Conservation (phyloP, 2,329 filamentous ascomycete genomes). For the Bipolaris gigantea region DNA sequence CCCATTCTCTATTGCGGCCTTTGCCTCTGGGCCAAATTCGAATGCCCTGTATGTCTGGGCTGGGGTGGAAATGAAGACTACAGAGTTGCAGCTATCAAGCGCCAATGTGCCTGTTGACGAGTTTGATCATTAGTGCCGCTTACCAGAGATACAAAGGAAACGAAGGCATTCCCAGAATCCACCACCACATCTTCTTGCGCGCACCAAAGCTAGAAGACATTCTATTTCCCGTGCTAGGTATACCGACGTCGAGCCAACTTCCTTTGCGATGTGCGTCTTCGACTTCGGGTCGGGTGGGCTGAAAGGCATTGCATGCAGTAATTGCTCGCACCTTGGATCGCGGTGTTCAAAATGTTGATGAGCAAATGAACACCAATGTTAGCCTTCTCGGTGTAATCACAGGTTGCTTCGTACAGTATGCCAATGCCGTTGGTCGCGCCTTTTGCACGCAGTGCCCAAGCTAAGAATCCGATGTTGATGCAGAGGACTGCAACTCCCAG, state of each 20-base stretch:
- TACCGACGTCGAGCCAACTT: constrained; percentile 26
- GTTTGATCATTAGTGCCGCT: neutral
- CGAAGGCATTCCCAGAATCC: constrained; percentile 16
- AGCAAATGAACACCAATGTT: neutral
- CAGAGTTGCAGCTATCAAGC: constrained; percentile 30
- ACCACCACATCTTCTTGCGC: constrained; percentile 14
- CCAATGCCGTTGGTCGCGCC: neutral
- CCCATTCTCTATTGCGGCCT: constrained; percentile 12
- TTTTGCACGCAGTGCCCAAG: neutral
- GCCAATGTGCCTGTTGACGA: neutral
- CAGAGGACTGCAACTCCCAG: neutral
- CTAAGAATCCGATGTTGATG: neutral
- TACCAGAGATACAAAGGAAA: constrained; percentile 26
- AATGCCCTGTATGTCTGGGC: constrained; percentile 19
- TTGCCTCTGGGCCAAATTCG: neutral
- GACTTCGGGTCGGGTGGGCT: constrained; percentile 54
- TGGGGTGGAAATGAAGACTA: constrained; percentile 22
- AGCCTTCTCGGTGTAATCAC: neutral
- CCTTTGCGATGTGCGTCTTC: constrained; percentile 51
- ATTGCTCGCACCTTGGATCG: neutral
- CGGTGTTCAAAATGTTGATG: neutral
- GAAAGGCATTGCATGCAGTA: constrained; percentile 53
- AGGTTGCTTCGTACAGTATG: neutral
- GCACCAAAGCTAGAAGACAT: neutral
- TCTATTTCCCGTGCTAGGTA: constrained; percentile 24